These are phyloP conservation scores for Filobasidium uniguttulatum DNA, from an alignment of 1,284 basidiomycete species.

Conservation along the genomic window DNA sequence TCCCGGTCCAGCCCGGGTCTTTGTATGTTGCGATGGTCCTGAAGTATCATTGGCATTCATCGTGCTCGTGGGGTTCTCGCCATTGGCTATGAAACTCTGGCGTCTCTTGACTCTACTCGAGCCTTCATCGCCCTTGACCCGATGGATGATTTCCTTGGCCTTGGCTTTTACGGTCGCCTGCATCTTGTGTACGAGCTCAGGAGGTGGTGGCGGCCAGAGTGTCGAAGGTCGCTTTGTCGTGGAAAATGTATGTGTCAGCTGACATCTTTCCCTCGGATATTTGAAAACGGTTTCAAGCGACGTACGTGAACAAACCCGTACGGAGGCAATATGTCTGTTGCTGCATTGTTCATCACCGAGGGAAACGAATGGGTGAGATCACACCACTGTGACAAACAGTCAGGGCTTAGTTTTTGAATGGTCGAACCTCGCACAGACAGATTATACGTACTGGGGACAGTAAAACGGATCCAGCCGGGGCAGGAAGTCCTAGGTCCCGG, in stretches of 20 bases:
- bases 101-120: background rate
- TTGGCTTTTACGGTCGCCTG: conserved; percentile 50
- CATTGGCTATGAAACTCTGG: conserved; percentile 1
- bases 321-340: conserved; percentile 44
- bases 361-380: conserved; percentile 92
- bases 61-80: conserved; percentile 6
- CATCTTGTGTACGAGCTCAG: conserved; percentile 51
- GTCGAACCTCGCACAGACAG: background rate
- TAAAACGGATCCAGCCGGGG: conserved; percentile 70
- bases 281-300: conserved; percentile 37
- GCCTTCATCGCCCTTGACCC: conserved; percentile 16
- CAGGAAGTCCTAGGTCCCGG: conserved; percentile 66
- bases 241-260: conserved; percentile 38
- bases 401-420: background rate
- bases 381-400: conserved; percentile 34
- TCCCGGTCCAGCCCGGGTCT: background rate
- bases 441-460: conserved; percentile 50
- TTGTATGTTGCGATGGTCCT: too few relatives aligned
- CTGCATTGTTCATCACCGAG: conserved; percentile 64
- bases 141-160: conserved; percentile 48
- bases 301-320: conserved; percentile 37
- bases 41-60: too few relatives aligned
- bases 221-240: conserved; percentile 63
- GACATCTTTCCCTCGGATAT: too few relatives aligned
- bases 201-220: conserved; percentile 79